phyloP scores from a whole-genome alignment of 108 stramenopile species.

The Cyclotella cryptica region DNA sequence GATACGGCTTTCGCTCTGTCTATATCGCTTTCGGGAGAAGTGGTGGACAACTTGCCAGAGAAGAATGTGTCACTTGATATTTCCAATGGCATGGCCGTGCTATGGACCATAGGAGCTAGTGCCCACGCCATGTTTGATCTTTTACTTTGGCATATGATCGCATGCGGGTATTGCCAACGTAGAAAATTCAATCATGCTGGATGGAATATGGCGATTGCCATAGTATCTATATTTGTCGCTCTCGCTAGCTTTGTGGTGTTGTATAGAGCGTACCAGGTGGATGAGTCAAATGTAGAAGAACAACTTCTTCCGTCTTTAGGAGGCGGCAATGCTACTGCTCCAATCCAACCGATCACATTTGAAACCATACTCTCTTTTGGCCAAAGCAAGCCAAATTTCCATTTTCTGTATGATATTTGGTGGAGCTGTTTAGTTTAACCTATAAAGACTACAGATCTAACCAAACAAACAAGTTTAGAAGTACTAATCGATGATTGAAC shows the following conservation, averaged over 20 bases:
- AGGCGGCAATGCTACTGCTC: background rate
- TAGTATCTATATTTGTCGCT: slow-evolving; percentile 29
- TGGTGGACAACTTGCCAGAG: background rate
- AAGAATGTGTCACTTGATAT: slow-evolving; percentile 20
- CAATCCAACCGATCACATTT: background rate
- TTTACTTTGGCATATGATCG: slow-evolving; percentile 47
- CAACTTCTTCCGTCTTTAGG: background rate
- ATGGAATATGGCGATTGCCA: slow-evolving; percentile 40
- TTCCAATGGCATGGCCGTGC: slow-evolving; percentile 28
- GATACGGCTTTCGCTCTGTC: slow-evolving; percentile 36
- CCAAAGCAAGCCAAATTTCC: slow-evolving; percentile 22
- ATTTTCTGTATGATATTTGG: slow-evolving; percentile 45
- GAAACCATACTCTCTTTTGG: slow-evolving; percentile 6
- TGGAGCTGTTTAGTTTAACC: slow-evolving; percentile 47
- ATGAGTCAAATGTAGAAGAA: background rate
- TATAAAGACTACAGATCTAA: too few species aligned
- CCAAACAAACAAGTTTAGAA: too few species aligned
- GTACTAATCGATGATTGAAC: too few species aligned
- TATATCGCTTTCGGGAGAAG: slow-evolving; percentile 23
- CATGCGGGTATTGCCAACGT: slow-evolving; percentile 33
- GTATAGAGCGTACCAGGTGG: slow-evolving; percentile 30
- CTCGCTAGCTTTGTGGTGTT: slow-evolving; percentile 31
- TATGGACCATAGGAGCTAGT: slow-evolving; percentile 47
- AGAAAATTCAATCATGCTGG: slow-evolving; percentile 13
- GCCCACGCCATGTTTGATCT: slow-evolving; percentile 45